These are phyloP conservation scores for Guillardia theta DNA, from an alignment of 78 protist species.

Conservation along the genomic window DNA sequence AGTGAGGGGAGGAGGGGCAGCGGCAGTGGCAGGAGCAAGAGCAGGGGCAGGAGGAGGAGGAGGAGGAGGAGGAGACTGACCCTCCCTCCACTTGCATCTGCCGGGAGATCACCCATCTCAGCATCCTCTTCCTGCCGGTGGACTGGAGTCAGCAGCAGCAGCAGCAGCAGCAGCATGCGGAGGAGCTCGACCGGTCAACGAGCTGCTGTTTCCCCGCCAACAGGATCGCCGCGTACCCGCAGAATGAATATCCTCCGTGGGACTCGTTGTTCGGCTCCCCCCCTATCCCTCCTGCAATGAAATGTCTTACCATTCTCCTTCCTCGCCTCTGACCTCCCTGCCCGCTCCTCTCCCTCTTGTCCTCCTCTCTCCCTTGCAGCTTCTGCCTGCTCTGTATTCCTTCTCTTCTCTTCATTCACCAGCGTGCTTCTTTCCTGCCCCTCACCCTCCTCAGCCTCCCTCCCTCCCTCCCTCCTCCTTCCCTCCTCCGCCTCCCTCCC, in stretches of 20 bases:
- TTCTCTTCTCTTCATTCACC: background rate
- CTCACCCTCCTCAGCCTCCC: constrained; percentile 87
- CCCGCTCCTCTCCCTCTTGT: background rate
- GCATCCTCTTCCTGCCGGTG: too few relatives aligned
- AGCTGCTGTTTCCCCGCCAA: background rate
- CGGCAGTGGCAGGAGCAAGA: background rate
- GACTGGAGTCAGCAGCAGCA: background rate
- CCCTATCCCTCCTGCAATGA: constrained; percentile 81
- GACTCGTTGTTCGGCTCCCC: constrained; percentile 91
- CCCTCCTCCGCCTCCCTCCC: constrained; percentile 83
- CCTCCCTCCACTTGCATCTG: constrained; percentile 90
- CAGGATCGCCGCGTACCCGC: constrained; percentile 54
- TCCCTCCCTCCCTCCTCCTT: constrained; percentile 90
- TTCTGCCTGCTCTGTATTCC: background rate
- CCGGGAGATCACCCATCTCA: constrained; percentile 78
- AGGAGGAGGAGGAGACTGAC: background rate
- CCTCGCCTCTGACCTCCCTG: background rate
- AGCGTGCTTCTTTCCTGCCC: constrained; percentile 74
- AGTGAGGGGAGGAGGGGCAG: background rate
- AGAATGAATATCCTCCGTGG: constrained; percentile 98
- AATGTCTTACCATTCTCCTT: background rate
- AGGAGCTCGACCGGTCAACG: background rate
- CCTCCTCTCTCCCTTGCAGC: background rate
- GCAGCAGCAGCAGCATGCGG: background rate
- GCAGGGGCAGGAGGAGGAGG: background rate